A percentile compares a stretch with the other conserved stretches of the same genome.
These are phyloP conservation scores for Chytridium lagenaria DNA, from an alignment of 371 early-diverging fungal species.

Conservation along the genomic window DNA sequence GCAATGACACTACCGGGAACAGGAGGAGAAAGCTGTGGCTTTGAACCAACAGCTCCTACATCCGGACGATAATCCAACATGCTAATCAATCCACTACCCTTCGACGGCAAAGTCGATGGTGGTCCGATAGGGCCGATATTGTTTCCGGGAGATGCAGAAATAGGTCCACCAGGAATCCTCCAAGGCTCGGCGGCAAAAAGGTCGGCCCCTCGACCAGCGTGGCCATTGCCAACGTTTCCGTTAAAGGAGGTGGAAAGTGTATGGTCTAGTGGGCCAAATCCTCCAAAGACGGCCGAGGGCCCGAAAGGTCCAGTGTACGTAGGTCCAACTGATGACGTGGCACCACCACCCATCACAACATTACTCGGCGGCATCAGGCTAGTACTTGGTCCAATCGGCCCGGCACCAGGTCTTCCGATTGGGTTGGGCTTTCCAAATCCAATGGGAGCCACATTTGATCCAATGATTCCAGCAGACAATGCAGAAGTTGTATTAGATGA, in stretches of 20 bases:
- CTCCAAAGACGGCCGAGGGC: background rate
- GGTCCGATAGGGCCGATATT: background rate
- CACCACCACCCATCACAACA: background rate
- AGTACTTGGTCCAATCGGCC: background rate
- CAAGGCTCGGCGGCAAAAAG: conserved; percentile 5
- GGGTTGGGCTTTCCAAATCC: conserved; percentile 4
- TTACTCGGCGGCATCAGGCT: background rate
- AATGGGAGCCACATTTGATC: background rate
- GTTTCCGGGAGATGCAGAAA: background rate
- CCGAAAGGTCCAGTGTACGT: background rate
- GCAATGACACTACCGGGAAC: too few species aligned
- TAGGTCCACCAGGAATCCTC: background rate
- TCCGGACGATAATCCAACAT: background rate
- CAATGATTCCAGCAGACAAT: background rate
- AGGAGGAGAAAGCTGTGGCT: background rate
- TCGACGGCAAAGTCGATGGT: background rate
- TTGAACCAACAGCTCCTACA: background rate
- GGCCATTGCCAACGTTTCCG: background rate
- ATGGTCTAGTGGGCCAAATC: conserved; percentile 3
- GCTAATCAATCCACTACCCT: background rate
- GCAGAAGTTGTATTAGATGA: background rate
- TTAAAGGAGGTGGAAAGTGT: background rate
- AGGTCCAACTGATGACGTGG: background rate
- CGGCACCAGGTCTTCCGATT: background rate
- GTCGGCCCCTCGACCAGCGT: background rate